Evolutionary conservation across 2,329 filamentous ascomycete species (phyloP).

Genomic region (Alternaria arborescens): DNA sequence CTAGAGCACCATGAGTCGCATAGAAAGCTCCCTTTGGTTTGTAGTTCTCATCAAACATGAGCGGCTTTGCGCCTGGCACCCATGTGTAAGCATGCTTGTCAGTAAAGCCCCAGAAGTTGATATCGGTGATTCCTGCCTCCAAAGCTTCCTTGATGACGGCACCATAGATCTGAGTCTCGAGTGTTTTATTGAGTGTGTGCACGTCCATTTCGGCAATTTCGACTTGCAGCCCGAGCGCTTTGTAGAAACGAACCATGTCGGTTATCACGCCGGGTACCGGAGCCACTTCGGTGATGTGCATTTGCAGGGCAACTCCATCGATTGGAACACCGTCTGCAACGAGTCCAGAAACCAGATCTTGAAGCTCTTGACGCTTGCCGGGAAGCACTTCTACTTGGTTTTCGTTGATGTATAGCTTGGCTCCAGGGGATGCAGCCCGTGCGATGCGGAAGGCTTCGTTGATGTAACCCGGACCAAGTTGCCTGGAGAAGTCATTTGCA

Average conservation of each 20-base stretch:
- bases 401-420: slow-evolving; percentile 10
- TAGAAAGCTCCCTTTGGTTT: slow-evolving; percentile 12
- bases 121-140: slow-evolving; percentile 15
- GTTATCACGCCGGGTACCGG: slow-evolving; percentile 13
- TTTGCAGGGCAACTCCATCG: slow-evolving; percentile 20
- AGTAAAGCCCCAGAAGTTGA: slow-evolving; percentile 21
- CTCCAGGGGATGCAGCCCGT: not conserved
- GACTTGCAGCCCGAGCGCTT: slow-evolving; percentile 14
- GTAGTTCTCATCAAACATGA: slow-evolving; percentile 18
- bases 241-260: slow-evolving; percentile 13
- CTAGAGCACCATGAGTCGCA: slow-evolving; percentile 7
- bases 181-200: slow-evolving; percentile 9
- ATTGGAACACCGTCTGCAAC: slow-evolving; percentile 13
- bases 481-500: slow-evolving; percentile 2
- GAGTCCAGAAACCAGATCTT: slow-evolving; percentile 10
- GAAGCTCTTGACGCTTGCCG: slow-evolving; percentile 4
- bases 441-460: slow-evolving; percentile 11
- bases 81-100: slow-evolving; percentile 18
- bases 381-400: slow-evolving; percentile 7
- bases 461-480: slow-evolving; percentile 9
- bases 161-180: slow-evolving; percentile 9
- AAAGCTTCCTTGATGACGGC: slow-evolving; percentile 14
- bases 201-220: slow-evolving; percentile 20
- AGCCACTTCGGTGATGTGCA: slow-evolving; percentile 15
- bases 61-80: slow-evolving; percentile 18